Evolutionary conservation across 164 flowering plant genomes (phyloP).

Genomic region (Kalanchoe fedtschenkoi): DNA sequence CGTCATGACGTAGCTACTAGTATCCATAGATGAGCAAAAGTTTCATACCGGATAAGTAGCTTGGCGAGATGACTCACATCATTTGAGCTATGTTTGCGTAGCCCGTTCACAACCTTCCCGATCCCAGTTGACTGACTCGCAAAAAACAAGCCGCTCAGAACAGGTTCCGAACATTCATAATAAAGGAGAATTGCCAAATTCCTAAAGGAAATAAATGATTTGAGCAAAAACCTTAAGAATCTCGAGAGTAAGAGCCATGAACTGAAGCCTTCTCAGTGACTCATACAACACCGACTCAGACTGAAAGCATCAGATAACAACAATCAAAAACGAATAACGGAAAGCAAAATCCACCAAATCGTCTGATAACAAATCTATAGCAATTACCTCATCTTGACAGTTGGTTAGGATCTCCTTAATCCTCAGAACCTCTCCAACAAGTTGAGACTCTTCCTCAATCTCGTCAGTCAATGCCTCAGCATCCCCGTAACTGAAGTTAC

Average conservation of each 20-base stretch:
- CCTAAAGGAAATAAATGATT: background rate
- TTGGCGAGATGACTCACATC: slow-evolving; percentile 47
- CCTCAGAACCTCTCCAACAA: slow-evolving; percentile 62
- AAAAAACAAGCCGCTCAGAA: background rate
- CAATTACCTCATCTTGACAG: slow-evolving; percentile 63
- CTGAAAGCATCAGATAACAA: slow-evolving; percentile 27
- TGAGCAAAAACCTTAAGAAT: slow-evolving; percentile 44
- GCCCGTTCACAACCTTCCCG: slow-evolving; percentile 70
- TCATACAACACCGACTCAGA: slow-evolving; percentile 51
- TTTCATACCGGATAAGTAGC: slow-evolving; percentile 52
- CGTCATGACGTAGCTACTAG: too few relatives aligned
- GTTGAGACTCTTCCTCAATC: slow-evolving; percentile 58
- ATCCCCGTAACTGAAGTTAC: slow-evolving; percentile 60
- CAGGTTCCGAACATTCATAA: background rate
- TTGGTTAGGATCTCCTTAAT: slow-evolving; percentile 58
- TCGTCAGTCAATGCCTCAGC: slow-evolving; percentile 88
- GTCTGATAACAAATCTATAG: too few relatives aligned
- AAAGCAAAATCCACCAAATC: background rate
- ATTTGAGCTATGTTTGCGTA: slow-evolving; percentile 58
- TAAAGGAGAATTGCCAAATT: background rate
- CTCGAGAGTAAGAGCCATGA: slow-evolving; percentile 64
- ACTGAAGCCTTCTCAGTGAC: slow-evolving; percentile 68
- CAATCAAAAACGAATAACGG: slow-evolving; percentile 7
- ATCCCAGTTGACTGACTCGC: slow-evolving; percentile 69
- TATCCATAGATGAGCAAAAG: too few relatives aligned